Evolutionary conservation across 1,284 basidiomycete genomes (phyloP).

Genomic region (Tylopilus sp.): DNA sequence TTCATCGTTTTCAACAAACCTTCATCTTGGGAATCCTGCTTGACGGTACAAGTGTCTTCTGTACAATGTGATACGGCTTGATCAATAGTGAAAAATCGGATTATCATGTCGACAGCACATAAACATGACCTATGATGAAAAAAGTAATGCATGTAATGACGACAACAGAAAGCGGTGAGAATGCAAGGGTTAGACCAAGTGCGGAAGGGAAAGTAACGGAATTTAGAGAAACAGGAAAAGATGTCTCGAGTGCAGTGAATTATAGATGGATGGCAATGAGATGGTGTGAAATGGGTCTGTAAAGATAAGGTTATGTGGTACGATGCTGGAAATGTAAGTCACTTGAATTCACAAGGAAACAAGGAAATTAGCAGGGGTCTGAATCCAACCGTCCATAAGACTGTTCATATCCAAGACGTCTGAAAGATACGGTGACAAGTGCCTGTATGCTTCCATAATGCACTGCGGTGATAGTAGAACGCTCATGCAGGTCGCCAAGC

Average conservation of each 20-base stretch:
- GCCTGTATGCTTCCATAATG: not conserved
- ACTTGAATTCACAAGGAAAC: not conserved
- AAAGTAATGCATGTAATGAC: slow-evolving; percentile 22
- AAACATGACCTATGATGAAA: slow-evolving; percentile 13
- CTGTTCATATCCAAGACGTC: slow-evolving; percentile 24
- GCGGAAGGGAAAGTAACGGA: too few relatives aligned
- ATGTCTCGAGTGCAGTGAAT: slow-evolving; percentile 13
- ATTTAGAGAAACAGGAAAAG: not conserved
- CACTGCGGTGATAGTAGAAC: not conserved
- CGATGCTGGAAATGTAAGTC: slow-evolving; percentile 28
- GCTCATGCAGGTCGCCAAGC: slow-evolving; percentile 38
- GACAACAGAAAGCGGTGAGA: slow-evolving; percentile 21
- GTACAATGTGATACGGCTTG: too few relatives aligned
- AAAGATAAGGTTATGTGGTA: slow-evolving; percentile 32
- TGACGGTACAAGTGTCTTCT: too few relatives aligned
- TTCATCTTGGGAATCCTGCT: too few relatives aligned
- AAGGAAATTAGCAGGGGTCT: not conserved
- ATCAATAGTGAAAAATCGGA: slow-evolving; percentile 8
- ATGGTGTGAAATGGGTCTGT: slow-evolving; percentile 13
- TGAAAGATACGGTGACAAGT: not conserved
- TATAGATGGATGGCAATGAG: slow-evolving; percentile 10
- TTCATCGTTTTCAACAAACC: too few relatives aligned
- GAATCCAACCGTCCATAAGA: slow-evolving; percentile 27
- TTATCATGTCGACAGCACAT: slow-evolving; percentile 24
- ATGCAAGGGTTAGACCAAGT: slow-evolving; percentile 14